phyloP scores from a whole-genome alignment of 2,329 filamentous ascomycete genomes.

The Bipolaris gigantea region DNA sequence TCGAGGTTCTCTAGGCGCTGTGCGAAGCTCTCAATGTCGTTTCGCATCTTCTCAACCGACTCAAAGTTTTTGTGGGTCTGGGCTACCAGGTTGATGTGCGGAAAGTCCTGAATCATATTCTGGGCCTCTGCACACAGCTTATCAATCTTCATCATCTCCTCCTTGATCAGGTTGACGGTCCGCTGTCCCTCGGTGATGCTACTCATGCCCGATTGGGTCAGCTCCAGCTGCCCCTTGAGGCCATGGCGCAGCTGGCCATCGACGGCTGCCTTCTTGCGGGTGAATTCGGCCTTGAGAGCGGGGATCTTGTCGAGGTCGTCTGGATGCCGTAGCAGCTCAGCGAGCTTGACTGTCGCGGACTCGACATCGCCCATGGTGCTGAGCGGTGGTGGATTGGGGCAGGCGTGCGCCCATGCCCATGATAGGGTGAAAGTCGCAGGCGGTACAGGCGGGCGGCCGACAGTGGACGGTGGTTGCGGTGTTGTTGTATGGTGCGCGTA shows the following conservation, averaged over 20 bases:
- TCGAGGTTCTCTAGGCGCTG: slow-evolving; percentile 75
- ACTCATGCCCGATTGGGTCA: slow-evolving; percentile 89
- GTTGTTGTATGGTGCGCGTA: background rate
- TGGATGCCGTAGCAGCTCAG: slow-evolving; percentile 89
- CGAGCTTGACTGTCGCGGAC: slow-evolving; percentile 71
- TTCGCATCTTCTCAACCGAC: slow-evolving; percentile 90
- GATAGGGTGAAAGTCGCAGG: slow-evolving; percentile 11
- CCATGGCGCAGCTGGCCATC: slow-evolving; percentile 88
- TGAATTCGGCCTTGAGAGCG: slow-evolving; percentile 86
- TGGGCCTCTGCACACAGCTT: slow-evolving; percentile 95
- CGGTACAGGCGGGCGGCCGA: slow-evolving; percentile 4
- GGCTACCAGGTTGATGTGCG: slow-evolving; percentile 85
- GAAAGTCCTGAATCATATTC: slow-evolving; percentile 96
- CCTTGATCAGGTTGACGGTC: slow-evolving; percentile 89
- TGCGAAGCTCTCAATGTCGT: slow-evolving; percentile 85
- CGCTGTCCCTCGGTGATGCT: slow-evolving; percentile 88
- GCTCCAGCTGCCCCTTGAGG: slow-evolving; percentile 88
- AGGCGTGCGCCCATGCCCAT: slow-evolving; percentile 26
- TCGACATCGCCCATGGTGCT: slow-evolving; percentile 63
- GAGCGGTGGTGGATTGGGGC: slow-evolving; percentile 9
- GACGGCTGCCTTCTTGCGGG: slow-evolving; percentile 87
- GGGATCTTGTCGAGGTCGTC: slow-evolving; percentile 97
- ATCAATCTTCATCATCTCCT: slow-evolving; percentile 98
- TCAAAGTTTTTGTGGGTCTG: slow-evolving; percentile 97
- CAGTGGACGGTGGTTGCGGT: background rate